Evolutionary conservation across 2,329 filamentous ascomycete genomes (phyloP).

Genomic region (Epichloe uncinata): DNA sequence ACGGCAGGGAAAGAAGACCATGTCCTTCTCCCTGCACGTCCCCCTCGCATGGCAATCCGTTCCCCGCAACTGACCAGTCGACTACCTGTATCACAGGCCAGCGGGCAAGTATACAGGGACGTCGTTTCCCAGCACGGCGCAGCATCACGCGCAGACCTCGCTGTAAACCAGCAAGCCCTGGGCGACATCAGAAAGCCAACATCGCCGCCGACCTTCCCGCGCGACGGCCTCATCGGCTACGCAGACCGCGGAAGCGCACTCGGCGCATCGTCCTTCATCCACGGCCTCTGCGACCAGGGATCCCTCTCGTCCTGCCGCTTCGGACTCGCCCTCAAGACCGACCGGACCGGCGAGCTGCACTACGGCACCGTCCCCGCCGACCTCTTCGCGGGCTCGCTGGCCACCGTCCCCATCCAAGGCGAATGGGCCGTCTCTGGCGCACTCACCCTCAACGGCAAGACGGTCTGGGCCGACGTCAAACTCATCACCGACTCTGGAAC

Average conservation of each 20-base stretch:
- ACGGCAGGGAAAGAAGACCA: background rate
- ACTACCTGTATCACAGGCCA: conserved; percentile 6
- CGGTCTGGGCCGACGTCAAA: background rate
- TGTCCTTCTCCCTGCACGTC: background rate
- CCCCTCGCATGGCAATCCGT: no score
- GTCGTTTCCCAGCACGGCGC: conserved; percentile 8
- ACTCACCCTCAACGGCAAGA: background rate
- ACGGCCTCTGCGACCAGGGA: conserved; percentile 8
- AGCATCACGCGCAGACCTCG: conserved; percentile 3
- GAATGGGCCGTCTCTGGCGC: background rate
- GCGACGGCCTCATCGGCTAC: conserved; percentile 11
- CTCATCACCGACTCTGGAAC: conserved; percentile 10
- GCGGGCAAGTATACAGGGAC: conserved; percentile 9
- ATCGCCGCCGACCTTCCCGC: conserved; percentile 7
- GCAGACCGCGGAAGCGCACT: conserved; percentile 6
- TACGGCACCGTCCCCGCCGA: conserved; percentile 9
- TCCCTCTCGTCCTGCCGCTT: conserved; percentile 10
- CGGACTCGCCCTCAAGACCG: conserved; percentile 9
- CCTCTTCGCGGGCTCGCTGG: background rate
- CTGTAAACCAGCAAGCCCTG: conserved; percentile 7
- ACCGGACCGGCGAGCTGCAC: conserved; percentile 10
- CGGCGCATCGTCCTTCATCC: conserved; percentile 6
- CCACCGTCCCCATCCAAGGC: background rate
- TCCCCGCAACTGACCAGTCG: no score
- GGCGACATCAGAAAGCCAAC: background rate